These are phyloP conservation scores for Colletotrichum tabaci DNA, from an alignment of 2,329 filamentous ascomycete genomes.

Conservation along the genomic window DNA sequence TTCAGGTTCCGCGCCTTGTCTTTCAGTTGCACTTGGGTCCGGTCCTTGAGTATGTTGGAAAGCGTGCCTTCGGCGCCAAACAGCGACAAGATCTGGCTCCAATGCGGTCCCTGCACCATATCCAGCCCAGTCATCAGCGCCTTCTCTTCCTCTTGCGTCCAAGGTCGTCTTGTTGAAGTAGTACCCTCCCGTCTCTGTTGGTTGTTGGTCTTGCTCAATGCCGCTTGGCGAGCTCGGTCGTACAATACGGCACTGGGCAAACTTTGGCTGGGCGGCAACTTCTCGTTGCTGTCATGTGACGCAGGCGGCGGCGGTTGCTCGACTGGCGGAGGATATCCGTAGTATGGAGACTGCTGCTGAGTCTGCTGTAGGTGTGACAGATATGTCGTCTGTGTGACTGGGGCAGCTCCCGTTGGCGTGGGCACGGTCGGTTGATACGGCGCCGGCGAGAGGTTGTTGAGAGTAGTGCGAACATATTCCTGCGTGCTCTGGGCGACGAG, in stretches of 20 bases:
- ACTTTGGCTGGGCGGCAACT: slow-evolving; percentile 70
- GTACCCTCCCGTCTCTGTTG: slow-evolving; percentile 70
- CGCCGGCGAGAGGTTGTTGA: slow-evolving; percentile 59
- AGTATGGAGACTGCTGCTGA: slow-evolving; percentile 44
- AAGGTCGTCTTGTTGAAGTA: slow-evolving; percentile 80
- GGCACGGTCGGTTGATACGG: slow-evolving; percentile 61
- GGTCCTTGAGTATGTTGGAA: slow-evolving; percentile 87
- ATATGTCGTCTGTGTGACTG: slow-evolving; percentile 54
- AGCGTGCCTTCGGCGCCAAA: slow-evolving; percentile 86
- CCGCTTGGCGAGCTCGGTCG: slow-evolving; percentile 71
- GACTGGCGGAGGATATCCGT: slow-evolving; percentile 42
- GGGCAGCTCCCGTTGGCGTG: slow-evolving; percentile 50
- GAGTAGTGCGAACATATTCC: slow-evolving; percentile 61
- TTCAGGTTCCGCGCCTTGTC: slow-evolving; percentile 94
- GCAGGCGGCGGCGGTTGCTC: slow-evolving; percentile 46
- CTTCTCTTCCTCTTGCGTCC: slow-evolving; percentile 91
- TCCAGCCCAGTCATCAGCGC: slow-evolving; percentile 91
- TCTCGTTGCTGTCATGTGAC: slow-evolving; percentile 52
- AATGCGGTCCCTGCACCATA: slow-evolving; percentile 90
- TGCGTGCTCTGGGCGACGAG: slow-evolving; percentile 61
- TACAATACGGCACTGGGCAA: slow-evolving; percentile 70
- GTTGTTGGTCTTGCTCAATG: slow-evolving; percentile 69
- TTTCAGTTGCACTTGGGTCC: slow-evolving; percentile 92
- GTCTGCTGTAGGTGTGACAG: slow-evolving; percentile 57
- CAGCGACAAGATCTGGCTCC: slow-evolving; percentile 90